phyloP scores from a whole-genome alignment of 805 yeast genomes.

The Starmerella stellata region DNA sequence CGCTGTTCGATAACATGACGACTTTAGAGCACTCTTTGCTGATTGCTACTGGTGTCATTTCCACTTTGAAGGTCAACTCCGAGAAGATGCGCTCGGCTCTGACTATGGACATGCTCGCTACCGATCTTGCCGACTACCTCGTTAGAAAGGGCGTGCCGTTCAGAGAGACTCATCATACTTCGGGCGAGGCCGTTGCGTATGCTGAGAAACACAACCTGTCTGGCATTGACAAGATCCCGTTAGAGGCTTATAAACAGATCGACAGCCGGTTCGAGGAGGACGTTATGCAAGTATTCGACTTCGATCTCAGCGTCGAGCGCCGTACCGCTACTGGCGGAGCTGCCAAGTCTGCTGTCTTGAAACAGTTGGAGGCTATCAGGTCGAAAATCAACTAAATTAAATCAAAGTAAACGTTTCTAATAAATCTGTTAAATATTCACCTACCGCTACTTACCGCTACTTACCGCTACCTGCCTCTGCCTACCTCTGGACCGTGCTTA shows the following conservation, averaged over 20 bases:
- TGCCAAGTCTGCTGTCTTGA: constrained; percentile 70
- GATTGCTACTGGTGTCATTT: constrained; percentile 90
- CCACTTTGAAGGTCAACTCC: constrained; percentile 58
- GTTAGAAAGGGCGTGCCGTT: constrained; percentile 97
- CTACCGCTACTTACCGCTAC: too few species aligned
- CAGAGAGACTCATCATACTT: constrained; percentile 96
- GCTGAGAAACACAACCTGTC: constrained; percentile 64
- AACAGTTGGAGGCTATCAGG: constrained; percentile 38
- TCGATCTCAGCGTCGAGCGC: constrained; percentile 88
- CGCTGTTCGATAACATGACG: constrained; percentile 75
- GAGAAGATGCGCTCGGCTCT: constrained; percentile 70
- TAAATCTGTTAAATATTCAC: too few species aligned
- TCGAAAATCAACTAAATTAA: background rate
- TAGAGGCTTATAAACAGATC: constrained; percentile 61
- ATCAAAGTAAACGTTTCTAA: too few species aligned
- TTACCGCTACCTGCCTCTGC: too few species aligned
- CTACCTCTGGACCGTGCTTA: too few species aligned
- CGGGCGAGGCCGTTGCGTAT: constrained; percentile 87
- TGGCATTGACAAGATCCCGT: constrained; percentile 70
- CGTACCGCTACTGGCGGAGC: constrained; percentile 96
- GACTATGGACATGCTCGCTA: constrained; percentile 98
- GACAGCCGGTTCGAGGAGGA: constrained; percentile 68
- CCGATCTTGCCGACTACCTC: constrained; percentile 92
- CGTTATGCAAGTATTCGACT: constrained; percentile 70
- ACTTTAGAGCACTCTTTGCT: constrained; percentile 87